Percentiles rank a stretch among this genome's conserved stretches.
phyloP scores from a whole-genome alignment of 345 rosid species.

The Nephelium lappaceum region DNA sequence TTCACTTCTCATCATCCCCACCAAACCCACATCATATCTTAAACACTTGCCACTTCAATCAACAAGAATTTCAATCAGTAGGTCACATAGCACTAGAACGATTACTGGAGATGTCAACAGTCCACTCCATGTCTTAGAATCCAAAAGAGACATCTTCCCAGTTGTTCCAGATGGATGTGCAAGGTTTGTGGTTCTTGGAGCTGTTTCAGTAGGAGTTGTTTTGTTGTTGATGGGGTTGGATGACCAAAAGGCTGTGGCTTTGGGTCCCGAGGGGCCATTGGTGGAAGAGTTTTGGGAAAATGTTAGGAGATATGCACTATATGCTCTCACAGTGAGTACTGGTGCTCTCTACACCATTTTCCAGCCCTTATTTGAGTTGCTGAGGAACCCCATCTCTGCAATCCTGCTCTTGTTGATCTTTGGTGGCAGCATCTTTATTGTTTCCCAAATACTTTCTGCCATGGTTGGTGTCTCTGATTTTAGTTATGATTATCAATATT shows the following conservation, averaged over 20 bases:
- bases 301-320: slow-evolving; percentile 90
- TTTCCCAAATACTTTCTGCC: slow-evolving; percentile 80
- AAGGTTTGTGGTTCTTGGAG: slow-evolving; percentile 52
- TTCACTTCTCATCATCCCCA: slow-evolving; percentile 3
- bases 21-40: slow-evolving; percentile 8
- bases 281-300: slow-evolving; percentile 98
- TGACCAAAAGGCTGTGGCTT: slow-evolving; percentile 66
- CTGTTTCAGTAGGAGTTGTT: slow-evolving; percentile 55
- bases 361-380: slow-evolving; percentile 63
- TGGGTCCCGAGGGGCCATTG: slow-evolving; percentile 91
- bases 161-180: slow-evolving; percentile 30
- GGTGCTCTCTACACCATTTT: slow-evolving; percentile 80
- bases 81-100: no score
- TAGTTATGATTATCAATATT: slow-evolving; percentile 63
- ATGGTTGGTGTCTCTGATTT: slow-evolving; percentile 87
- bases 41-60: slow-evolving; percentile 7
- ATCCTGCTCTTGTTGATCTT: slow-evolving; percentile 61
- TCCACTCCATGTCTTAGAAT: neutral
- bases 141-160: slow-evolving; percentile 17
- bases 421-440: slow-evolving; percentile 61
- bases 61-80: neutral
- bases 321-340: slow-evolving; percentile 89
- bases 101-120: neutral
- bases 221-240: slow-evolving; percentile 54
- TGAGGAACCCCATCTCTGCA: slow-evolving; percentile 88